phyloP scores from a whole-genome alignment of 2,329 filamentous ascomycete genomes.

The Aspergillus luchuensis region DNA sequence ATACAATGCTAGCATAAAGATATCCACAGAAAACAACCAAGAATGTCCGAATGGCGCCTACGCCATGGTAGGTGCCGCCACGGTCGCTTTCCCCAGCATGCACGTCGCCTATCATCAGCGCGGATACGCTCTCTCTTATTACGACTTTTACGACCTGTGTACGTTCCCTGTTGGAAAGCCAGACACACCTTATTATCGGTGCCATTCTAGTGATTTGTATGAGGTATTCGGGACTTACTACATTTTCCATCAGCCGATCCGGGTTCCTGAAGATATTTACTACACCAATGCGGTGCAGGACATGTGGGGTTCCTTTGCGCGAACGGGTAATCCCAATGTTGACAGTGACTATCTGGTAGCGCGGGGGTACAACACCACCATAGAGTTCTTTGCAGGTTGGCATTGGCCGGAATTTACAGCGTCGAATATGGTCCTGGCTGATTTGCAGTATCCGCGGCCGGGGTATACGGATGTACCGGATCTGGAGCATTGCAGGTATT shows the following conservation, averaged over 20 bases:
- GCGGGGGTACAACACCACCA: conserved; percentile 46
- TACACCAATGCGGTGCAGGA: conserved; percentile 49
- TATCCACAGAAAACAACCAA: conserved; percentile 61
- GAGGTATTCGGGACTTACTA: conserved; percentile 55
- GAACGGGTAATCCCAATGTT: conserved; percentile 55
- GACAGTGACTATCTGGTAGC: conserved; percentile 48
- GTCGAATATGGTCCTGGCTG: not conserved
- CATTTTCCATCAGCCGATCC: conserved; percentile 41
- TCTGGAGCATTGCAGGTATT: not conserved
- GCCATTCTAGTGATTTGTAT: conserved; percentile 58
- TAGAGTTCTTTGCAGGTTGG: not conserved
- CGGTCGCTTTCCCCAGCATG: conserved; percentile 48
- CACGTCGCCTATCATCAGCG: conserved; percentile 59
- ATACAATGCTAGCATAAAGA: conserved; percentile 52
- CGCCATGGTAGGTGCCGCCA: conserved; percentile 51
- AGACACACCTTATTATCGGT: conserved; percentile 51
- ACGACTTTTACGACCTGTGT: conserved; percentile 55
- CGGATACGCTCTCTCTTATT: conserved; percentile 55
- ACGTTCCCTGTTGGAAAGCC: conserved; percentile 49
- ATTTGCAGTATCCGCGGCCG: not conserved
- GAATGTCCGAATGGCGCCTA: conserved; percentile 62
- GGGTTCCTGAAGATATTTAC: conserved; percentile 55
- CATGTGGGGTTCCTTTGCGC: conserved; percentile 57
- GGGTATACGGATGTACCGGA: not conserved
- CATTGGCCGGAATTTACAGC: not conserved